These are phyloP conservation scores for Schizosaccharomyces lindneri DNA, from an alignment of 805 yeast species.

Conservation along the genomic window DNA sequence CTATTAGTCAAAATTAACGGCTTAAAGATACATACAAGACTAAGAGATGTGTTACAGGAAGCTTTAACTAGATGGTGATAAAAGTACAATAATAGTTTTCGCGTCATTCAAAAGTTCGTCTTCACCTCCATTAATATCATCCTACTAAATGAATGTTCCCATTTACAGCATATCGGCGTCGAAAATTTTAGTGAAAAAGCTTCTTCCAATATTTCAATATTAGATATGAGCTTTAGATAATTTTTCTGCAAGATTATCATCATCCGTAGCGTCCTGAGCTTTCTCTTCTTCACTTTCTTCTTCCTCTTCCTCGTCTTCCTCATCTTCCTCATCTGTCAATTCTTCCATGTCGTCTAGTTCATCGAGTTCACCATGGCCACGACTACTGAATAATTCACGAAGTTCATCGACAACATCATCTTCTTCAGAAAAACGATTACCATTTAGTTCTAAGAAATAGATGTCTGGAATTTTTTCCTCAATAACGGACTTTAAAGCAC, in stretches of 20 bases:
- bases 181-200: not conserved
- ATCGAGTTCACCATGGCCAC: conserved; percentile 64
- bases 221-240: not conserved
- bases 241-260: not conserved
- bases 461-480: conserved; percentile 30
- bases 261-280: conserved; percentile 28
- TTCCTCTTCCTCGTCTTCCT: conserved; percentile 33
- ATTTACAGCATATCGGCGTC: too few species aligned
- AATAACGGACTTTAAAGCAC: conserved; percentile 30
- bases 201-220: too few species aligned
- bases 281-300: conserved; percentile 38
- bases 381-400: conserved; percentile 34
- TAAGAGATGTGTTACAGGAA: too few species aligned
- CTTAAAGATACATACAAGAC: too few species aligned
- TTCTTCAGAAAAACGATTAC: conserved; percentile 82
- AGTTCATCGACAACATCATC: conserved; percentile 41
- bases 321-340: conserved; percentile 42
- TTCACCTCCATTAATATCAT: too few species aligned
- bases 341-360: conserved; percentile 92
- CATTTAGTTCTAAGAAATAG: conserved; percentile 58
- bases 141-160: too few species aligned
- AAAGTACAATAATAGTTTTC: too few species aligned
- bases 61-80: too few species aligned
- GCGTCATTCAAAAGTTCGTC: too few species aligned
- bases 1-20: too few species aligned